A percentile compares a stretch with the other conserved stretches of the same genome.
Evolutionary conservation across 768 basidiomycete species (phyloP).

Genomic region (Rhizopogon vinicolor): DNA sequence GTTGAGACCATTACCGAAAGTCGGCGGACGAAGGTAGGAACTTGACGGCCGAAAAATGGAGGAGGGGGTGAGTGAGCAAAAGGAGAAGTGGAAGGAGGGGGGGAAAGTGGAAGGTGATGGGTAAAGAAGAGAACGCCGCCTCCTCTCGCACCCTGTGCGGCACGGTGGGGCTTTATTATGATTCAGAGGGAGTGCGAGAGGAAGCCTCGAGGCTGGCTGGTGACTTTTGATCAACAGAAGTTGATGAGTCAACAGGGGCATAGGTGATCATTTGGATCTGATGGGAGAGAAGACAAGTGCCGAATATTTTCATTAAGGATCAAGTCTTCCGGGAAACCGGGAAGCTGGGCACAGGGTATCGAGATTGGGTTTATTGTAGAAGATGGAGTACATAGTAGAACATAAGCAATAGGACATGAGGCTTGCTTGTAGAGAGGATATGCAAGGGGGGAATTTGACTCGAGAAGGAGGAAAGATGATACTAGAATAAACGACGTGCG

Average conservation of each 20-base stretch:
- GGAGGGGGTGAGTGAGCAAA: not conserved
- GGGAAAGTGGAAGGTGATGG: not conserved
- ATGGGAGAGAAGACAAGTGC: not conserved
- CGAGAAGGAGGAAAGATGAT: too few species aligned
- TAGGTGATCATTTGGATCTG: not conserved
- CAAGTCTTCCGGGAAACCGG: conserved; percentile 1
- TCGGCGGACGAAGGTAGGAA: not conserved
- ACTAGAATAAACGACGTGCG: too few species aligned
- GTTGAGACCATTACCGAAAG: not conserved
- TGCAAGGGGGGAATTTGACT: too few species aligned
- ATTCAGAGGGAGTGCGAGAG: too few species aligned
- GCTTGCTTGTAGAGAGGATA: not conserved
- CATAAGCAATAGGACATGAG: not conserved
- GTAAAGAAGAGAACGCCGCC: not conserved
- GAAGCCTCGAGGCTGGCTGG: not conserved
- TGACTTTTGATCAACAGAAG: too few species aligned
- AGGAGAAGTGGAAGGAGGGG: not conserved
- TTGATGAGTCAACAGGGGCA: not conserved
- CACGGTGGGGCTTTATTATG: not conserved
- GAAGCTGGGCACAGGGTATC: not conserved
- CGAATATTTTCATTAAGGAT: not conserved
- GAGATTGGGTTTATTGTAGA: conserved; percentile 1
- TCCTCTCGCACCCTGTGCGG: not conserved
- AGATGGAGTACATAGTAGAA: not conserved
- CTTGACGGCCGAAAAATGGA: not conserved